These are phyloP conservation scores for Purpureocillium lavendulum DNA, from an alignment of 2,329 filamentous ascomycete genomes.

Conservation along the genomic window DNA sequence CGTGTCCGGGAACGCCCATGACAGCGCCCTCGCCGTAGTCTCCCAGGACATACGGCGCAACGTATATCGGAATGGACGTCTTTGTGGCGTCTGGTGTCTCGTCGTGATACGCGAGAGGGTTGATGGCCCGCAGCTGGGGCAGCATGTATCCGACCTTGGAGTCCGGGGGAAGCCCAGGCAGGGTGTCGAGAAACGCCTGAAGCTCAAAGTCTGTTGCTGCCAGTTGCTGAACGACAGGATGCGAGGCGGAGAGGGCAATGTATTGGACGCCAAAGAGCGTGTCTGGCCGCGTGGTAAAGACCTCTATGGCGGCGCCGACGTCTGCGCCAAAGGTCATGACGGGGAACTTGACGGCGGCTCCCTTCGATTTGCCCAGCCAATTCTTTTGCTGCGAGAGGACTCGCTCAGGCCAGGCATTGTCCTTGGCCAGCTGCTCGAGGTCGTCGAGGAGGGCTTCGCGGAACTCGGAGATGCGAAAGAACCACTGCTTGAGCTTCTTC, in stretches of 20 bases:
- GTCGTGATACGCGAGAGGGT: conserved; percentile 54
- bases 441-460: conserved; percentile 65
- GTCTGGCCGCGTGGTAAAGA: conserved; percentile 80
- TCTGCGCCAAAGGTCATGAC: conserved; percentile 37
- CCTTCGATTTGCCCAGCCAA: conserved; percentile 76
- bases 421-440: conserved; percentile 54
- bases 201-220: conserved; percentile 54
- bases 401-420: conserved; percentile 70
- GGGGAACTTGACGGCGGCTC: conserved; percentile 64
- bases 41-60: conserved; percentile 76
- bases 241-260: conserved; percentile 65
- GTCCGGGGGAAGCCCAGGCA: conserved; percentile 45
- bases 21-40: conserved; percentile 83
- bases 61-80: conserved; percentile 62
- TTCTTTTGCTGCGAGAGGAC: conserved; percentile 79
- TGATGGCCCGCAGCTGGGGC: conserved; percentile 50
- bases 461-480: conserved; percentile 74
- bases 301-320: conserved; percentile 46
- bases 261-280: conserved; percentile 86
- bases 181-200: conserved; percentile 57
- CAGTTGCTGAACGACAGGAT: conserved; percentile 57
- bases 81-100: conserved; percentile 41
- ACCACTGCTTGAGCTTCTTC: conserved; percentile 77
- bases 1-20: conserved; percentile 87
- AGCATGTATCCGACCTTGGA: conserved; percentile 63